These are phyloP conservation scores for Thyridium curvatum DNA, from an alignment of 2,329 filamentous ascomycete species.

Conservation along the genomic window DNA sequence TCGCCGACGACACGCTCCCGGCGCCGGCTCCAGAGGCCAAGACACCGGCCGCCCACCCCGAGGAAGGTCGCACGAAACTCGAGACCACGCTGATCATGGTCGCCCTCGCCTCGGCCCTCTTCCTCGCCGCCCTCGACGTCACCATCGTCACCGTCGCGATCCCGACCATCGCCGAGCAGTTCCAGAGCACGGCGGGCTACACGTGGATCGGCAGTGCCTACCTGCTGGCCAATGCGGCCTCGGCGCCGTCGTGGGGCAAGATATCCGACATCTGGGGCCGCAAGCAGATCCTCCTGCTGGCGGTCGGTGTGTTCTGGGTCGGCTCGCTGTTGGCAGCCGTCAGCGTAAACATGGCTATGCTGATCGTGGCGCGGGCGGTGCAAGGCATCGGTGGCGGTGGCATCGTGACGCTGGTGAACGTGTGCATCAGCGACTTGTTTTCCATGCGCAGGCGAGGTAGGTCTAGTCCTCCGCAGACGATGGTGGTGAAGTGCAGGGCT, in stretches of 20 bases:
- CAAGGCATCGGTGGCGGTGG: slow-evolving; percentile 48
- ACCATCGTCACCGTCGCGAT: slow-evolving; percentile 58
- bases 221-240: slow-evolving; percentile 61
- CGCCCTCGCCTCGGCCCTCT: slow-evolving; percentile 31
- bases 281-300: slow-evolving; percentile 43
- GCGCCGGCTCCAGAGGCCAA: not conserved
- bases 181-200: slow-evolving; percentile 60
- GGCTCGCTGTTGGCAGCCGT: slow-evolving; percentile 44
- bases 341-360: slow-evolving; percentile 35
- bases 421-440: slow-evolving; percentile 48
- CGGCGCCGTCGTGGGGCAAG: slow-evolving; percentile 65
- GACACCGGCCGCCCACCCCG: slow-evolving; percentile 4
- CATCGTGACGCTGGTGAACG: slow-evolving; percentile 44
- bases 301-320: slow-evolving; percentile 42
- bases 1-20: too few species aligned
- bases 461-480: slow-evolving; percentile 1
- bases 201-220: slow-evolving; percentile 74
- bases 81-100: slow-evolving; percentile 28
- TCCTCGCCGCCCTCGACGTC: slow-evolving; percentile 41
- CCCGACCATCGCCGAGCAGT: slow-evolving; percentile 51
- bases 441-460: slow-evolving; percentile 31
- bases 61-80: slow-evolving; percentile 19
- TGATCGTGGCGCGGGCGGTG: slow-evolving; percentile 40
- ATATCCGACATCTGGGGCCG: slow-evolving; percentile 53
- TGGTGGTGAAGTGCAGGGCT: slow-evolving; percentile 1